phyloP scores from a whole-genome alignment of 2,329 filamentous ascomycete genomes.

The Calonectria ilicicola region DNA sequence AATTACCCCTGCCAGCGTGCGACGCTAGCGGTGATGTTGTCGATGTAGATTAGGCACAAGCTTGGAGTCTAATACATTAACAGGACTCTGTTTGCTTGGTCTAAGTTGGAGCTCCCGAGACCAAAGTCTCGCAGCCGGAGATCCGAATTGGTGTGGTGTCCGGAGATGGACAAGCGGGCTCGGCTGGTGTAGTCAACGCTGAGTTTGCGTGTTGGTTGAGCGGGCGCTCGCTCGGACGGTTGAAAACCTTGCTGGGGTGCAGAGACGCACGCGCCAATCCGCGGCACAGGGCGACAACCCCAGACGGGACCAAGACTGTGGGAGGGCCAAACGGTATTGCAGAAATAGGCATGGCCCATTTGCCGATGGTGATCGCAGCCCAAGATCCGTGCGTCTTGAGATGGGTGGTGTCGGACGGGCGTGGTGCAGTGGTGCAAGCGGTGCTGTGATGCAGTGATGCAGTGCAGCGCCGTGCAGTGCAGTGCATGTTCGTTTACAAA shows the following conservation, averaged over 20 bases:
- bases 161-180: slow-evolving; percentile 23
- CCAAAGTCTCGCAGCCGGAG: slow-evolving; percentile 9
- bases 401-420: slow-evolving; percentile 8
- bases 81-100: background rate
- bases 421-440: background rate
- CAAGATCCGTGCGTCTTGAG: slow-evolving; percentile 32
- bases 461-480: too few relatives aligned
- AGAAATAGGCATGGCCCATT: slow-evolving; percentile 21
- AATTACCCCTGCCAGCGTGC: slow-evolving; percentile 22
- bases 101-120: slow-evolving; percentile 7
- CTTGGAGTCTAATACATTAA: slow-evolving; percentile 1
- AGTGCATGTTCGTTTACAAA: background rate
- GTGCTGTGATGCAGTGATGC: too few relatives aligned
- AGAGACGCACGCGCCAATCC: slow-evolving; percentile 31
- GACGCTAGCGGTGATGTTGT: slow-evolving; percentile 28
- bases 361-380: slow-evolving; percentile 11
- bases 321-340: slow-evolving; percentile 21
- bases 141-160: slow-evolving; percentile 36
- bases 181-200: slow-evolving; percentile 26
- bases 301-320: slow-evolving; percentile 31
- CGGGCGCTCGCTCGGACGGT: slow-evolving; percentile 26
- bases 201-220: slow-evolving; percentile 18
- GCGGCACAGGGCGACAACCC: slow-evolving; percentile 21
- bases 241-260: slow-evolving; percentile 33
- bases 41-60: slow-evolving; percentile 23